phyloP scores from a whole-genome alignment of 768 basidiomycete genomes.

The Naematelia aurantialba region DNA sequence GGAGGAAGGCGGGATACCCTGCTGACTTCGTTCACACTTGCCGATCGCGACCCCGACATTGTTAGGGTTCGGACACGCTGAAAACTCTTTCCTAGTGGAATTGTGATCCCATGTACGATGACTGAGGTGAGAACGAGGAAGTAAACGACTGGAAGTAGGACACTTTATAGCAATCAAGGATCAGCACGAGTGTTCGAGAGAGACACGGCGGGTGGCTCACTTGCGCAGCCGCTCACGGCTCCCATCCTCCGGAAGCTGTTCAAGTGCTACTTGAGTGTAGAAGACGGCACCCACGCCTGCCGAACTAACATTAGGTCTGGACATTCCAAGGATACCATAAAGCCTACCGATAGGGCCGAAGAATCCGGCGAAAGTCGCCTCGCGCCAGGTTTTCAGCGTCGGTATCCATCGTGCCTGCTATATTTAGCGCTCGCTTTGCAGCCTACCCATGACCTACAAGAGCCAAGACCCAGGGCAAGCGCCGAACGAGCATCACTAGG shows the following conservation, averaged over 20 bases:
- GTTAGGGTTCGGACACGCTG: slow-evolving; percentile 32
- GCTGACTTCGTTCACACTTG: not conserved
- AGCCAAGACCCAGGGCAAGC: slow-evolving; percentile 51
- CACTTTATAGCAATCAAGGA: not conserved
- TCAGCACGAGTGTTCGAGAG: not conserved
- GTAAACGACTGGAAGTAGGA: slow-evolving; percentile 50
- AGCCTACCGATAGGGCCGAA: slow-evolving; percentile 48
- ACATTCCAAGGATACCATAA: slow-evolving; percentile 5
- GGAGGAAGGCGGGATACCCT: slow-evolving; percentile 11
- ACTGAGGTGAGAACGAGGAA: slow-evolving; percentile 51
- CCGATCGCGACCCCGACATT: slow-evolving; percentile 18
- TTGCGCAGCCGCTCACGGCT: slow-evolving; percentile 36
- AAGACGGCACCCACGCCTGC: slow-evolving; percentile 40
- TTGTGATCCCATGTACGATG: slow-evolving; percentile 51
- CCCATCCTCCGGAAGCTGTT: slow-evolving; percentile 45
- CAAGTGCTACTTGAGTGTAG: slow-evolving; percentile 50
- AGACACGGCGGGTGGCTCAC: slow-evolving; percentile 3
- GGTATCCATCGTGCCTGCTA: slow-evolving; percentile 41
- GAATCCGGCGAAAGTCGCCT: slow-evolving; percentile 51
- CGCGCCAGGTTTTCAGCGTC: slow-evolving; percentile 35
- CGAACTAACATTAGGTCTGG: not conserved
- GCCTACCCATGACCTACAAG: slow-evolving; percentile 26
- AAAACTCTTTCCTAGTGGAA: slow-evolving; percentile 49
- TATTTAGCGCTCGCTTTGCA: not conserved
- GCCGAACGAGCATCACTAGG: slow-evolving; percentile 49